Conservation (phyloP, 208 protist species). For the Trypanosoma cruzi region DNA sequence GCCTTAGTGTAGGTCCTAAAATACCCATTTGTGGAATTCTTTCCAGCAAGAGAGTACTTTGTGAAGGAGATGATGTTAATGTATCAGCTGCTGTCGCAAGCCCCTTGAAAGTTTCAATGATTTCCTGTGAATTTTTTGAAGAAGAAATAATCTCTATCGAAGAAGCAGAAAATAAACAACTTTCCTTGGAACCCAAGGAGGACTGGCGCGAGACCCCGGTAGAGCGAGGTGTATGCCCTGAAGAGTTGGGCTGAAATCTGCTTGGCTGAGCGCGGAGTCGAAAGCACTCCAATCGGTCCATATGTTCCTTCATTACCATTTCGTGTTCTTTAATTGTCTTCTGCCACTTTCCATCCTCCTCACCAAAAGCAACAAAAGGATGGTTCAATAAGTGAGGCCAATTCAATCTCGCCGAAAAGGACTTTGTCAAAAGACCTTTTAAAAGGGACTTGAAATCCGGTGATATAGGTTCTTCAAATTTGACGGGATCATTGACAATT, state of each 20-base stretch:
- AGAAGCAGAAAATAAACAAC: slow-evolving; percentile 23
- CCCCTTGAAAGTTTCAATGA: slow-evolving; percentile 33
- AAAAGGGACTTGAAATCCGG: slow-evolving; percentile 92
- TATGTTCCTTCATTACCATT: slow-evolving; percentile 71
- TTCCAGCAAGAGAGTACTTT: slow-evolving; percentile 33
- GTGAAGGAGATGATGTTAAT: slow-evolving; percentile 28
- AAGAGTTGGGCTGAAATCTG: slow-evolving; percentile 5
- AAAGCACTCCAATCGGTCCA: slow-evolving; percentile 76
- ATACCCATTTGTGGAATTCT: slow-evolving; percentile 44
- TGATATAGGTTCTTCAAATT: slow-evolving; percentile 91
- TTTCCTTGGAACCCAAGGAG: slow-evolving; percentile 21
- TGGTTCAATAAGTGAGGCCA: slow-evolving; percentile 93
- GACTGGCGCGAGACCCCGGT: neutral
- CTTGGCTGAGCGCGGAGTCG: slow-evolving; percentile 27
- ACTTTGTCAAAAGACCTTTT: slow-evolving; percentile 95
- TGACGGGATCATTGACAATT: slow-evolving; percentile 93
- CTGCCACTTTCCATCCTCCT: slow-evolving; percentile 71
- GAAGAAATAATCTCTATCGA: slow-evolving; percentile 25
- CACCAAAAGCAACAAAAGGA: slow-evolving; percentile 83
- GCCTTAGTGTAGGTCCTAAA: slow-evolving; percentile 36
- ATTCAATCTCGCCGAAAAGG: slow-evolving; percentile 85
- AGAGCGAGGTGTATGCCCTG: slow-evolving; percentile 3
- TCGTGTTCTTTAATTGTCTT: slow-evolving; percentile 73
- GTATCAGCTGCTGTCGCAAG: slow-evolving; percentile 27
- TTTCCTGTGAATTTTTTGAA: slow-evolving; percentile 19